Conservation (phyloP, 345 rosid species). For the Aquilaria yunnanensis region DNA sequence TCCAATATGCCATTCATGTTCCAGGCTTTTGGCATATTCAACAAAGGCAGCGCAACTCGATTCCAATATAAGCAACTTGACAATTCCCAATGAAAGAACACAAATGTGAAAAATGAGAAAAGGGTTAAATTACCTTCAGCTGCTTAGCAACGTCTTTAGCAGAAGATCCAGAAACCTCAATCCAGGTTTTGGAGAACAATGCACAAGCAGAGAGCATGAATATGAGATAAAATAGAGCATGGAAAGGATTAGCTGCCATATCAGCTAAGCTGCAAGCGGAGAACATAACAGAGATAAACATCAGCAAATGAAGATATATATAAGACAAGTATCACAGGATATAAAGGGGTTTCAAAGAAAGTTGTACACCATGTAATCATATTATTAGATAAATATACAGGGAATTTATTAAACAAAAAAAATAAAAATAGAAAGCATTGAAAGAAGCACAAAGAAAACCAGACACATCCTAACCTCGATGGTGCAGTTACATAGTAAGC, state of each 20-base stretch:
- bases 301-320: neutral
- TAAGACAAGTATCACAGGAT: neutral
- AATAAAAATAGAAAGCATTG: neutral
- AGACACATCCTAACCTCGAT: conserved; percentile 30
- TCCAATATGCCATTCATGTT: too few relatives aligned
- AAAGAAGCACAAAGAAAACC: neutral
- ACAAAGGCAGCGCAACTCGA: too few relatives aligned
- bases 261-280: conserved; percentile 43
- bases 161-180: conserved; percentile 77
- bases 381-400: neutral
- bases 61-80: neutral
- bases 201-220: conserved; percentile 80
- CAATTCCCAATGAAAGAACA: neutral
- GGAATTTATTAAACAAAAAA: neutral
- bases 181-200: conserved; percentile 76
- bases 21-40: too few relatives aligned
- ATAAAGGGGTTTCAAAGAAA: too few relatives aligned
- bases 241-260: conserved; percentile 78
- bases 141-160: conserved; percentile 79
- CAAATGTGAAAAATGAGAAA: neutral
- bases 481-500: conserved; percentile 75
- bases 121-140: conserved; percentile 45
- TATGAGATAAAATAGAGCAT: conserved; percentile 64
- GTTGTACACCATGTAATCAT: neutral
- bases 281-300: neutral